Evolutionary conservation across 176 grass and related monocot species (phyloP).

Genomic region (Bromus sterilis): DNA sequence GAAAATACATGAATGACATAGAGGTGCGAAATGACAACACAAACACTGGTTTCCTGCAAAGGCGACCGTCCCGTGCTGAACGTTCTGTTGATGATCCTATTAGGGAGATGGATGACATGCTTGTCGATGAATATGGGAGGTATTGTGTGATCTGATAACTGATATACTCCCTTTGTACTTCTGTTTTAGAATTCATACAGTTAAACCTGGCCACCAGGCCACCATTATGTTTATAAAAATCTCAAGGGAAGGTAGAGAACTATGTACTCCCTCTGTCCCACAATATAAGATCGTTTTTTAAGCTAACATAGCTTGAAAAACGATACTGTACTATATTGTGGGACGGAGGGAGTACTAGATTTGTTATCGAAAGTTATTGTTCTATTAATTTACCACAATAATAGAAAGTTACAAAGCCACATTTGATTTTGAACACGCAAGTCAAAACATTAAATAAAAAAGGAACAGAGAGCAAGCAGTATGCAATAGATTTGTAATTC

Average conservation of each 20-base stretch:
- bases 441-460: background rate
- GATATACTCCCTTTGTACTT: background rate
- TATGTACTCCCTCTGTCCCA: no score
- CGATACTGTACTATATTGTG: no score
- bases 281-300: no score
- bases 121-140: conserved; percentile 99
- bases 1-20: conserved; percentile 69
- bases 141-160: conserved; percentile 31
- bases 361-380: background rate
- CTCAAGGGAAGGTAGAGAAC: background rate
- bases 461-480: background rate
- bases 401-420: background rate
- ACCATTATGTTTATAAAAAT: background rate
- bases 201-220: background rate
- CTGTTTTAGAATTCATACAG: background rate
- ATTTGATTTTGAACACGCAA: background rate
- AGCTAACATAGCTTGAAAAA: no score
- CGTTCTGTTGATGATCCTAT: conserved; percentile 97
- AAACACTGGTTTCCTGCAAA: conserved; percentile 37
- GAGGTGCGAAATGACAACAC: conserved; percentile 66
- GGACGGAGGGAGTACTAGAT: no score
- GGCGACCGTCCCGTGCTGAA: conserved; percentile 72
- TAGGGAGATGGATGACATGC: conserved; percentile 95
- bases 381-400: background rate
- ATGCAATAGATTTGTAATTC: background rate